Percentiles rank a stretch among this genome's conserved stretches.
These are phyloP conservation scores for Haplosporangium sp. DNA, from an alignment of 371 early-diverging fungal species.

Conservation along the genomic window DNA sequence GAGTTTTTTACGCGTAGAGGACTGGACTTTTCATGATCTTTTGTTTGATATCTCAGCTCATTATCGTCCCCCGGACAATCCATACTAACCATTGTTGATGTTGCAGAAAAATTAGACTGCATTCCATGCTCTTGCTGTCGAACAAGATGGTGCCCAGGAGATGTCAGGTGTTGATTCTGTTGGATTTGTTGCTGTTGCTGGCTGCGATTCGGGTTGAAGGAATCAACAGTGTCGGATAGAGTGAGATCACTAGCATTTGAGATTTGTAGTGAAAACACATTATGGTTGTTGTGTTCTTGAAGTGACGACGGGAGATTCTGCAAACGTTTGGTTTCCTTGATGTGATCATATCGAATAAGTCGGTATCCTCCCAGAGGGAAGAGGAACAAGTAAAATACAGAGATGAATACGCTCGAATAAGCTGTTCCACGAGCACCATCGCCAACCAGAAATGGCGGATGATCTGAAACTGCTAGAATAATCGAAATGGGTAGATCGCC, in stretches of 20 bases:
- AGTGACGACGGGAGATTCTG: slow-evolving; percentile 10
- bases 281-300: background rate
- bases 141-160: background rate
- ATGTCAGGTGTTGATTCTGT: slow-evolving; percentile 7
- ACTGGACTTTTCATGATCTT: slow-evolving; percentile 7
- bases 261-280: background rate
- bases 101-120: slow-evolving; percentile 39
- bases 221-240: background rate
- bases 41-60: slow-evolving; percentile 36
- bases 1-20: background rate
- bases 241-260: slow-evolving; percentile 7
- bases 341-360: slow-evolving; percentile 45
- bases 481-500: slow-evolving; percentile 60
- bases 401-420: slow-evolving; percentile 53
- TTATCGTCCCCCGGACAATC: slow-evolving; percentile 30
- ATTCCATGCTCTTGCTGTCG: slow-evolving; percentile 12
- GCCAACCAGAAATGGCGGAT: slow-evolving; percentile 53
- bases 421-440: slow-evolving; percentile 55
- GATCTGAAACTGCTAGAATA: slow-evolving; percentile 51
- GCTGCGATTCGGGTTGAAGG: too few relatives aligned
- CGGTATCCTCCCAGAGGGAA: slow-evolving; percentile 58
- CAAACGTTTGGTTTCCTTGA: slow-evolving; percentile 49
- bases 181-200: slow-evolving; percentile 1
- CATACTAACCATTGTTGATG: slow-evolving; percentile 49
- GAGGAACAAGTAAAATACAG: slow-evolving; percentile 54